Evolutionary conservation across 768 basidiomycete species (phyloP).

Genomic region (Suillus weaverae): DNA sequence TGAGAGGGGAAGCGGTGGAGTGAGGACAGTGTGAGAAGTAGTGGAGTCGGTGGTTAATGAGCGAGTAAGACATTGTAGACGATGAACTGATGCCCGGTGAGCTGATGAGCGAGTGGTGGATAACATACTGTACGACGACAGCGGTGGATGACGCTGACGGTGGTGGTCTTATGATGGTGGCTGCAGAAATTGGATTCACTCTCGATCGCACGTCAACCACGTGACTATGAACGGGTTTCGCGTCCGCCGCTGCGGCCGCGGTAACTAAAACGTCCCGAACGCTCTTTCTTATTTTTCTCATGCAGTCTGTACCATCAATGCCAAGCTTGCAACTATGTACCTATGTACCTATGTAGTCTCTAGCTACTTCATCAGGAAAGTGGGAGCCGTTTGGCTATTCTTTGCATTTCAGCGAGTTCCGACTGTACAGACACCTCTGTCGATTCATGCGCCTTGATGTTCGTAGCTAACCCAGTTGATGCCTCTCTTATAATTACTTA

Average conservation of each 20-base stretch:
- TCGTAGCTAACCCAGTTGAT: too few species aligned
- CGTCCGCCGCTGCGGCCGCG: not conserved
- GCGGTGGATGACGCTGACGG: not conserved
- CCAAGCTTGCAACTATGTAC: too few species aligned
- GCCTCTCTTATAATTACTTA: too few species aligned
- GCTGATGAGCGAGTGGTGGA: slow-evolving; percentile 16
- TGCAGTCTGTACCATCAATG: too few species aligned
- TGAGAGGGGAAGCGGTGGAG: slow-evolving; percentile 30
- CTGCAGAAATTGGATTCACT: not conserved
- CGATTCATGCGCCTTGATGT: too few species aligned
- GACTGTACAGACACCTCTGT: too few species aligned
- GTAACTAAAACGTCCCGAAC: not conserved
- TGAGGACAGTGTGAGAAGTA: slow-evolving; percentile 24
- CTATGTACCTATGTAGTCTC: too few species aligned
- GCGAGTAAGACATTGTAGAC: slow-evolving; percentile 20
- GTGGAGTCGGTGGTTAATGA: slow-evolving; percentile 29
- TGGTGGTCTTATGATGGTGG: not conserved
- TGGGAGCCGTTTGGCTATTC: too few species aligned
- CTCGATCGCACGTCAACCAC: not conserved
- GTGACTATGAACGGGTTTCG: not conserved
- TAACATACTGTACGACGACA: slow-evolving; percentile 24
- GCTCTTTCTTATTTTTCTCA: too few species aligned
- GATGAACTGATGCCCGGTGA: slow-evolving; percentile 15
- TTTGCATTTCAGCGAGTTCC: too few species aligned
- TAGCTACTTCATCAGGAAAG: too few species aligned